Conservation (phyloP, 1,284 basidiomycete species). For the Cutaneotrichosporon sp. region DNA sequence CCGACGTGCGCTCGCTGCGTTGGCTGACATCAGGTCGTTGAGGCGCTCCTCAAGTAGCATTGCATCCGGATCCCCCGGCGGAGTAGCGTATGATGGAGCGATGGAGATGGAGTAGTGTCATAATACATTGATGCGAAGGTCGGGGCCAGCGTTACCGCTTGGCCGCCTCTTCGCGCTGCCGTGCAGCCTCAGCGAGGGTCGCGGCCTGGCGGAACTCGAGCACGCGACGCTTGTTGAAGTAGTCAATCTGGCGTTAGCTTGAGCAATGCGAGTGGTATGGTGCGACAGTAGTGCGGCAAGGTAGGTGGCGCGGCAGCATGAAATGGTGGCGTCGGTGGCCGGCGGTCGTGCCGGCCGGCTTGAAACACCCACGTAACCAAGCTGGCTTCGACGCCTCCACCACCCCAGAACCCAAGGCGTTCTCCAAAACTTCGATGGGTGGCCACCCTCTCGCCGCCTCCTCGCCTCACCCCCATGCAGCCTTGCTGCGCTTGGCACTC, state of each 20-base stretch:
- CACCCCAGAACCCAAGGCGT: too few relatives aligned
- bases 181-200: conserved; percentile 48
- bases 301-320: too few relatives aligned
- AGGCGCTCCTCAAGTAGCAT: conserved; percentile 46
- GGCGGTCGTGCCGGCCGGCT: too few relatives aligned
- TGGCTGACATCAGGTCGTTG: conserved; percentile 39
- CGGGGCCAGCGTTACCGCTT: conserved; percentile 12
- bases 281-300: neutral
- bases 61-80: conserved; percentile 8
- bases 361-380: too few relatives aligned
- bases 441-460: neutral
- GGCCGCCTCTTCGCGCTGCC: conserved; percentile 29
- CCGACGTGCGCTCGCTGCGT: neutral
- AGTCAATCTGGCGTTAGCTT: conserved; percentile 50
- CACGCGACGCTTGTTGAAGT: conserved; percentile 56
- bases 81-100: conserved; percentile 9
- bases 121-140: conserved; percentile 14
- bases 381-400: too few relatives aligned
- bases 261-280: neutral
- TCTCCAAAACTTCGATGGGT: too few relatives aligned
- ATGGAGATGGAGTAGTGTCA: conserved; percentile 23
- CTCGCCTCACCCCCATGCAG: neutral
- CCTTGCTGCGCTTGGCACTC: too few relatives aligned
- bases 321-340: too few relatives aligned
- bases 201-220: conserved; percentile 52